Base-by-base conservation (phyloP, 2,329 filamentous ascomycete genomes). In the Pseudomassariella vexata region DNA sequence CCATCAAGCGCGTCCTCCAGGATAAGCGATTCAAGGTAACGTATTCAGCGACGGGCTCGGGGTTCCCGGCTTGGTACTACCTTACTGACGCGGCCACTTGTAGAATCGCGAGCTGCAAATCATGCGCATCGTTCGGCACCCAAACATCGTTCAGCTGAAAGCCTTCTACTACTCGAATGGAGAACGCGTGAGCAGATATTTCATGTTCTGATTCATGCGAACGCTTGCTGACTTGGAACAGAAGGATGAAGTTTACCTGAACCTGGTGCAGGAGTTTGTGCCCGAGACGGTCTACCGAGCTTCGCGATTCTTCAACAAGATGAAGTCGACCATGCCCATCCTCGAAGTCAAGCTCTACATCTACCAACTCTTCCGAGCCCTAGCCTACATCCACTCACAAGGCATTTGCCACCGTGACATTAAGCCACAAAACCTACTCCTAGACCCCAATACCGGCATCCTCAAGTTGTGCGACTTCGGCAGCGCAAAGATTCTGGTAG, bases 111-210 rank as follows among this genome's bases (percentile, higher is more conserved):
- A 98, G 62, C 76, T 98, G 49, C 92, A 98, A 63, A 98, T 98
- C 59, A 98, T 98, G 92, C 85, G 92, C 57, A 98, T 98, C 57
- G 92, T 98, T 53, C 82, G 90, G 56, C 92, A 98, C 62, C 92
- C 92, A 35, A 98, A 98, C 65, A 96, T 98, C 52, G 92, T 98
- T 39, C 89, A 96, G 63, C 73, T 98, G 44, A 98, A 98, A 70
- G 92, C 92, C 32, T 98, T 98, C 68, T 98, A 95, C 68, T 98
- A 96, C 68, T 95, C 90, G 49, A 98, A 96, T 58, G 92, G 92
- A 56, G 92, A 98, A 63, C 81, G 92, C 63, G 92, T 98, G 79
- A 61, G 68, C 33, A 36, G n/a, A 37, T 49, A 27, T 17, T 37
- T 27, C 28, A 23, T 23, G 21, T 23, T 48, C 17, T 11, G 15